phyloP scores from a whole-genome alignment of 257 asterid species.

The Linderniella brevidens region DNA sequence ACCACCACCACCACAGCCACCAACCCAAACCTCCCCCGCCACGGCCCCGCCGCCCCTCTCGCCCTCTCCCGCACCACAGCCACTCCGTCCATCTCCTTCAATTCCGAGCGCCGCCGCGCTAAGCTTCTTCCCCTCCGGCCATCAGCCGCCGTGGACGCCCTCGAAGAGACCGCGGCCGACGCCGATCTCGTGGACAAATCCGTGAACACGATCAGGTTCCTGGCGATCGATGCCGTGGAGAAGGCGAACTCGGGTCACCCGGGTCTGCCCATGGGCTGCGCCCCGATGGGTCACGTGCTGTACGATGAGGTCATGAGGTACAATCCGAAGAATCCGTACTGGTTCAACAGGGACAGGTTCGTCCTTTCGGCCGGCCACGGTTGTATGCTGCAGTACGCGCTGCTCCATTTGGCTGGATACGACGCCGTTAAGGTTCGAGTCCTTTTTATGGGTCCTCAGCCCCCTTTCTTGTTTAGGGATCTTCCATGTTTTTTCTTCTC shows the following conservation, averaged over 20 bases:
- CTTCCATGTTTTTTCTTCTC: no score
- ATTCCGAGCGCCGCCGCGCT: no score
- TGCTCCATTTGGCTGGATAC: slow-evolving; percentile 61
- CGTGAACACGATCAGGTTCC: slow-evolving; percentile 54
- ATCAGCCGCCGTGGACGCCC: slow-evolving; percentile 12
- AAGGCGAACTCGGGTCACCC: slow-evolving; percentile 88
- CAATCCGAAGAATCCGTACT: slow-evolving; percentile 81
- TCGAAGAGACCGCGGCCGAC: slow-evolving; percentile 21
- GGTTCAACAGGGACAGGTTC: slow-evolving; percentile 88
- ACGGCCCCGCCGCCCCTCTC: slow-evolving; percentile 8
- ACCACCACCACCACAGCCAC: slow-evolving; percentile 26
- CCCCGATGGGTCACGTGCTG: slow-evolving; percentile 83
- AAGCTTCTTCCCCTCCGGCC: background rate
- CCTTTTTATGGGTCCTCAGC: background rate
- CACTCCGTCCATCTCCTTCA: slow-evolving; percentile 36
- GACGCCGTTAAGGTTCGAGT: slow-evolving; percentile 48
- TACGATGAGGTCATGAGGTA: slow-evolving; percentile 88
- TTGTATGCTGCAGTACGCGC: slow-evolving; percentile 70
- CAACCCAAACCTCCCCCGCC: slow-evolving; percentile 15
- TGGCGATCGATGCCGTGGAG: slow-evolving; percentile 79
- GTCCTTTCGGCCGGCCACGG: slow-evolving; percentile 97
- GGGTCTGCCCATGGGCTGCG: slow-evolving; percentile 84
- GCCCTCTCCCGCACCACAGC: slow-evolving; percentile 25
- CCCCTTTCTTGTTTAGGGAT: no score
- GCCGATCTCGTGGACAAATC: slow-evolving; percentile 54